These are phyloP conservation scores for Sugiyamaella pinicola DNA, from an alignment of 1,139 yeast genomes.

Conservation along the genomic window DNA sequence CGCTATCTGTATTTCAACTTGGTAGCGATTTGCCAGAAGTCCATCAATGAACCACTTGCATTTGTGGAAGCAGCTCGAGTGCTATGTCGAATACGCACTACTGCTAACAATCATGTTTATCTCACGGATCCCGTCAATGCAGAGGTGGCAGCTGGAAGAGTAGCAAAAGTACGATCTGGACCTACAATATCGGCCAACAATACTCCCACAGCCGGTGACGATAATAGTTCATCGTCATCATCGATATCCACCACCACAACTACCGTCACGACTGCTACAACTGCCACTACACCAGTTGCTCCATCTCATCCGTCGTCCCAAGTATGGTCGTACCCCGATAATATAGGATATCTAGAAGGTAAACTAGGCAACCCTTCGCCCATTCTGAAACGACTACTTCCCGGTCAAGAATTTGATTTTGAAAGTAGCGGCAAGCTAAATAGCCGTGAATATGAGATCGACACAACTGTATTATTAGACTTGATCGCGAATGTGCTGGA, in stretches of 20 bases:
- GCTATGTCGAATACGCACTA: conserved; percentile 57
- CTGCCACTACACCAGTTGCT: neutral
- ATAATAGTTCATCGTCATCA: conserved; percentile 1
- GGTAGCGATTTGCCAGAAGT: conserved; percentile 31
- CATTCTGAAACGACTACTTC: conserved; percentile 31
- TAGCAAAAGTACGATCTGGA: conserved; percentile 47
- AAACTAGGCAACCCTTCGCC: conserved; percentile 40
- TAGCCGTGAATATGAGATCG: conserved; percentile 41
- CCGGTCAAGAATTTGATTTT: conserved; percentile 25
- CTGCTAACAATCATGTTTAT: conserved; percentile 51
- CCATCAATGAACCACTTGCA: conserved; percentile 34
- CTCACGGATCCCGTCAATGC: conserved; percentile 61
- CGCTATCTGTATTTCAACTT: conserved; percentile 37
- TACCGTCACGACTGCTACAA: neutral
- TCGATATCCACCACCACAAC: neutral
- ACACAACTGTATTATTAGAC: conserved; percentile 56
- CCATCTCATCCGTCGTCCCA: conserved; percentile 14
- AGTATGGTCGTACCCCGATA: conserved; percentile 67
- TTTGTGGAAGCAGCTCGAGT: conserved; percentile 56
- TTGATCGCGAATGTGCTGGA: conserved; percentile 54
- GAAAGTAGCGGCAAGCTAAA: conserved; percentile 17
- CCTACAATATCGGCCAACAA: conserved; percentile 28
- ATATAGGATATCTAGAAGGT: conserved; percentile 49
- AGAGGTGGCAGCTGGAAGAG: conserved; percentile 40
- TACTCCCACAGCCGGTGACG: neutral